Evolutionary conservation across 2,329 filamentous ascomycete species (phyloP).

Genomic region (Aspergillus nomiae): DNA sequence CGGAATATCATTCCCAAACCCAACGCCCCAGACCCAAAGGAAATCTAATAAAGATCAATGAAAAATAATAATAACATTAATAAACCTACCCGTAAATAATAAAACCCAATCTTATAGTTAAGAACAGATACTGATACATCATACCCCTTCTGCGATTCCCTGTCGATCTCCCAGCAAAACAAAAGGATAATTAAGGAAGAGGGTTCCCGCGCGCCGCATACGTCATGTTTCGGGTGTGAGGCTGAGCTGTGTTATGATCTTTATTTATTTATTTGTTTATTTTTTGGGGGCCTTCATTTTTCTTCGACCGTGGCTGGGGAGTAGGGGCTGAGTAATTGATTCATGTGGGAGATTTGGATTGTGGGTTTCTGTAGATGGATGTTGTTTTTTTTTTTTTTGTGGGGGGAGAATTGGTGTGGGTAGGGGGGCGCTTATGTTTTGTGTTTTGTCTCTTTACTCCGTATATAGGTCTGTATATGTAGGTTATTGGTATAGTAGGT

Average conservation of each 20-base stretch:
- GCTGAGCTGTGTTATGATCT: background rate
- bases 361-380: too few relatives aligned
- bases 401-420: background rate
- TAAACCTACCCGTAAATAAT: background rate
- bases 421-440: background rate
- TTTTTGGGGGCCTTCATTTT: too few relatives aligned
- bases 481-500: background rate
- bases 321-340: background rate
- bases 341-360: too few relatives aligned
- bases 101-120: background rate
- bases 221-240: constrained; percentile 18
- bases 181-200: background rate
- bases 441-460: background rate
- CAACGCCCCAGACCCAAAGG: background rate
- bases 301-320: background rate
- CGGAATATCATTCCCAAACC: background rate
- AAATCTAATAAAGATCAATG: too few relatives aligned
- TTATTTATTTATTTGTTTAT: too few relatives aligned
- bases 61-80: background rate
- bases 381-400: background rate
- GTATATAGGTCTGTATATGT: background rate
- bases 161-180: background rate
- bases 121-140: too few relatives aligned
- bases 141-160: background rate
- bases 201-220: constrained; percentile 19